Evolutionary conservation across 2,329 filamentous ascomycete genomes (phyloP).

Genomic region (Cladosporium sp.): DNA sequence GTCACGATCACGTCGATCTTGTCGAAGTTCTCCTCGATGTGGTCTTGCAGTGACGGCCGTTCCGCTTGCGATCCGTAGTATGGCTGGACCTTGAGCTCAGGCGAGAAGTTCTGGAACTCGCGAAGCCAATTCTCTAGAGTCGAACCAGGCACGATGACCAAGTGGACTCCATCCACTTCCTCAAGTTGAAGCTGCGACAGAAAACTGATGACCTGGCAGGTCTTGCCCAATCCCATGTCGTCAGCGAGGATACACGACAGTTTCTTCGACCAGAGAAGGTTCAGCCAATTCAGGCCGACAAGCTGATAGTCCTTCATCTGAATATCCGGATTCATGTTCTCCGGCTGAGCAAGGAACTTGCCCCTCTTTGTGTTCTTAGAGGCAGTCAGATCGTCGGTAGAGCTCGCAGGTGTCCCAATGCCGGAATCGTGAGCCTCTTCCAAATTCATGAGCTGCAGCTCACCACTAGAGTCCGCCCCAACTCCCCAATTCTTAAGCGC

Average conservation of each 20-base stretch:
- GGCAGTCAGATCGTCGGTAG: conserved; percentile 27
- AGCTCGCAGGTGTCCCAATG: conserved; percentile 57
- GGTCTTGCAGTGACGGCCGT: conserved; percentile 63
- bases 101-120: conserved; percentile 86
- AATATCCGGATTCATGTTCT: conserved; percentile 70
- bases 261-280: conserved; percentile 71
- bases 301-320: conserved; percentile 90
- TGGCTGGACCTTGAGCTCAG: conserved; percentile 64
- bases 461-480: conserved; percentile 54
- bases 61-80: conserved; percentile 69
- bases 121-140: conserved; percentile 94
- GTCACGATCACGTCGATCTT: conserved; percentile 67
- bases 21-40: conserved; percentile 61
- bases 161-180: conserved; percentile 64
- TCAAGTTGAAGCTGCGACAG: conserved; percentile 76
- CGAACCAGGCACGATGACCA: conserved; percentile 88
- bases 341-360: conserved; percentile 61
- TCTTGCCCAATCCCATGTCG: conserved; percentile 95
- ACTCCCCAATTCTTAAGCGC: conserved; percentile 67
- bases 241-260: conserved; percentile 91
- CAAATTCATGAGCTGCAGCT: conserved; percentile 57
- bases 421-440: conserved; percentile 58
- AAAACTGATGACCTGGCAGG: conserved; percentile 92
- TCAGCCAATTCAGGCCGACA: conserved; percentile 92
- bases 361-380: conserved; percentile 43